Evolutionary conservation across 2,329 filamentous ascomycete species (phyloP).

Genomic region (Claviceps quebecensis): DNA sequence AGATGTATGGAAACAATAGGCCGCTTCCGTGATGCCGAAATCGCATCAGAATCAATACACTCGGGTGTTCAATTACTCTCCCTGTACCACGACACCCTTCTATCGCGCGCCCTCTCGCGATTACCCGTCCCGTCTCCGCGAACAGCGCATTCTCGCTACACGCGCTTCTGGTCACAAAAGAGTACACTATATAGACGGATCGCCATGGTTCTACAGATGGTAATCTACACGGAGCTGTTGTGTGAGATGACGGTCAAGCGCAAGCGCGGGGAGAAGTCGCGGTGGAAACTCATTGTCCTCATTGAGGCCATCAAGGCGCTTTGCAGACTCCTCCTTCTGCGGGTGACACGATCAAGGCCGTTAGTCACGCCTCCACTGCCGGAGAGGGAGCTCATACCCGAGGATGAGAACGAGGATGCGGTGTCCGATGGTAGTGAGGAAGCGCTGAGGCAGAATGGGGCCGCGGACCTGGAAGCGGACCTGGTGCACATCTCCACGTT

Average conservation of each 20-base stretch:
- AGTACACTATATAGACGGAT: constrained; percentile 64
- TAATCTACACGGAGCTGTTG: constrained; percentile 89
- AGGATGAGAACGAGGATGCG: constrained; percentile 28
- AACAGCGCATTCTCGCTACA: constrained; percentile 50
- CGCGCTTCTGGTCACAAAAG: constrained; percentile 49
- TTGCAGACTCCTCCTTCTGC: constrained; percentile 66
- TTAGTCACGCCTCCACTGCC: constrained; percentile 74
- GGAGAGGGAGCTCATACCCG: constrained; percentile 65
- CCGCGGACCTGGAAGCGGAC: constrained; percentile 24
- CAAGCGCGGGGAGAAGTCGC: constrained; percentile 59
- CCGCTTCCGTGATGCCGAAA: constrained; percentile 80
- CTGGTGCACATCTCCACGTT: constrained; percentile 22
- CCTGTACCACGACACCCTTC: constrained; percentile 81
- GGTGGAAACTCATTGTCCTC: constrained; percentile 78
- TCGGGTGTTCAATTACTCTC: constrained; percentile 81
- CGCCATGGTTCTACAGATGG: constrained; percentile 71
- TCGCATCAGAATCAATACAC: constrained; percentile 85
- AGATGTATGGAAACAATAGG: constrained; percentile 27
- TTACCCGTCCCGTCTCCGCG: constrained; percentile 39
- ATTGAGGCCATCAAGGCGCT: constrained; percentile 78
- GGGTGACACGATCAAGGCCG: constrained; percentile 69
- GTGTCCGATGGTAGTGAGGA: constrained; percentile 28
- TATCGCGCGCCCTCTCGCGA: constrained; percentile 51
- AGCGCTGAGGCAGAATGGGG: constrained; percentile 17
- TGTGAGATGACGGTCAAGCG: constrained; percentile 95